Percentiles rank a stretch among this genome's conserved stretches.
These are phyloP conservation scores for Kentomonas sorsogonicus DNA, from an alignment of 208 protist species.

Conservation along the genomic window DNA sequence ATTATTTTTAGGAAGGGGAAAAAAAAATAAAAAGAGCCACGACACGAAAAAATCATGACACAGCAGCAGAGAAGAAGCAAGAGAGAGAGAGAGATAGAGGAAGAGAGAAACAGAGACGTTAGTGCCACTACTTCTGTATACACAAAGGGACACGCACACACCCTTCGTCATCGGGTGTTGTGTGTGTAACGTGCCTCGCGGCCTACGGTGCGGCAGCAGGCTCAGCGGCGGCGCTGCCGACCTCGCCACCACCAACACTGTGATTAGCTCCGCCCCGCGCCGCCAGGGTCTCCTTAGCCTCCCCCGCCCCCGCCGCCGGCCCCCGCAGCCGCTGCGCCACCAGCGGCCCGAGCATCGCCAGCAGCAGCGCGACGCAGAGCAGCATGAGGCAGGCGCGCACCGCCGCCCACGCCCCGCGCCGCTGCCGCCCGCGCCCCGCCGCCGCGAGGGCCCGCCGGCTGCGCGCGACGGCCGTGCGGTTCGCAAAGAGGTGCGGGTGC, in stretches of 20 bases:
- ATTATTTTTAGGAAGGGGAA: too few species aligned
- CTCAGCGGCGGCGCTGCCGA: conserved; percentile 12
- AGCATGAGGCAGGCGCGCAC: conserved; percentile 26
- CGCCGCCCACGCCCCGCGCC: too few species aligned
- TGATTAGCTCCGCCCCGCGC: too few species aligned
- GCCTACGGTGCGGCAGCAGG: conserved; percentile 3
- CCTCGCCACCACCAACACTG: conserved; percentile 12
- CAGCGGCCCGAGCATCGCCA: too few species aligned
- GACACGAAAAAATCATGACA: too few species aligned
- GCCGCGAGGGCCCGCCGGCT: conserved; percentile 35
- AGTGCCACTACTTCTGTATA: not conserved
- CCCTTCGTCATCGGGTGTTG: not conserved
- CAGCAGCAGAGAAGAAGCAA: not conserved
- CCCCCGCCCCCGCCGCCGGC: too few species aligned
- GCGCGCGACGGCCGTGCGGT: conserved; percentile 30
- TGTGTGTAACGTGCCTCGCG: not conserved
- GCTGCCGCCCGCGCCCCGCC: conserved; percentile 24
- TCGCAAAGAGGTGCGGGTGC: conserved; percentile 41
- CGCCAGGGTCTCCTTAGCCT: too few species aligned
- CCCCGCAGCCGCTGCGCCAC: too few species aligned
- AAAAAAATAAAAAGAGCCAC: too few species aligned
- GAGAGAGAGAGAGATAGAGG: not conserved
- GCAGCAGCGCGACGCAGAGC: conserved; percentile 17
- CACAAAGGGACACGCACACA: not conserved
- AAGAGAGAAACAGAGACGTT: not conserved